Base-by-base conservation (phyloP, 2,329 filamentous ascomycete species). In the Fusarium sp. region DNA sequence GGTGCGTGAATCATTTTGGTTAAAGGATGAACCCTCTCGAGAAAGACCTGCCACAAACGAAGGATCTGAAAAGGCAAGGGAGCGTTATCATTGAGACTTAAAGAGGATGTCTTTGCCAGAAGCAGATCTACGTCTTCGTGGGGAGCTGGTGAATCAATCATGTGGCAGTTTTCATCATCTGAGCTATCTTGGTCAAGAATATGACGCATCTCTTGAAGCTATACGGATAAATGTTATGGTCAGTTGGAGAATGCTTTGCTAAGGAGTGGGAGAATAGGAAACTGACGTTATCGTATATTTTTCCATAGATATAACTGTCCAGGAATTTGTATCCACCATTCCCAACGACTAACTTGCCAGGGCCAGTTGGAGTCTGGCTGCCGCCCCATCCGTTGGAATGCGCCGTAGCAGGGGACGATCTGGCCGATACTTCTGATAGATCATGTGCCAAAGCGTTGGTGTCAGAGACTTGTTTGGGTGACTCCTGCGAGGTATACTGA, bases 251-350 rank as follows among this genome's bases (percentile, higher is more conserved):
- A 7, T 7, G 15, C 13, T 33, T 15, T 33, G 13, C 31, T 11
- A 15, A n/a, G 6, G 15, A 9, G n/a, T n/a, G 6, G 11, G 8
- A 7, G 4, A 33, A 2, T 6, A 2, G 2, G 1, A 6, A 9
- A 23, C 45, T 3, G 1, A 62, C 58, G 7, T 62, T 62, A 1
- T 62, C 59, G 4, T 62, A 37, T 1, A 62, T 62, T 4, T 42
- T 63, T 1, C 41, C 36, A 48, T 49, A 62, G 7, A 62, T 6
- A 1, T 41, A 63, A 3, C 48, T 62, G 1, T 62, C 59, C 5
- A 56, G 15, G 20, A 62, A 62, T 6, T 56, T 62, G 17, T 62
- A 62, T 1, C 58, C 59, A 3, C 59, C 59, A 17, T 62, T 63
- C 0, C 33, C 43, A 4, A 62, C 58, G 1, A 62, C 58, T 5